These are phyloP conservation scores for Stagonosporopsis rhizophila DNA, from an alignment of 2,329 filamentous ascomycete genomes.

Conservation along the genomic window DNA sequence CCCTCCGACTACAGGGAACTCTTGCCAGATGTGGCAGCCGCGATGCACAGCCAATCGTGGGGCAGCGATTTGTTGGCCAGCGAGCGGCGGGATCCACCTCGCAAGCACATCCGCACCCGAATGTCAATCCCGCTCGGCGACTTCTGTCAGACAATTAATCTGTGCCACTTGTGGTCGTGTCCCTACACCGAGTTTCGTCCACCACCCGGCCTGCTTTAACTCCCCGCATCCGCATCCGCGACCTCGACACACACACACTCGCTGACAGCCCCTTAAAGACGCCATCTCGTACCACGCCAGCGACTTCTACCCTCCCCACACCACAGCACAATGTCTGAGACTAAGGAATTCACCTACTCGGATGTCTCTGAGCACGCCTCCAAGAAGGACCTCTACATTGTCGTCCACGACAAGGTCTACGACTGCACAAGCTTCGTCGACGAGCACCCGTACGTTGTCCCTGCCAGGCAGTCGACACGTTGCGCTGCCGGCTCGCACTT, in stretches of 20 bases:
- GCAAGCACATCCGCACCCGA: constrained; percentile 11
- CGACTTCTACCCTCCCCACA: constrained; percentile 1
- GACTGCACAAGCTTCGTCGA: constrained; percentile 87
- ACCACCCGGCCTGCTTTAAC: neutral
- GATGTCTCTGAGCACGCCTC: constrained; percentile 51
- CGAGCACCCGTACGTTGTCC: constrained; percentile 81
- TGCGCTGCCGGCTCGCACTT: neutral
- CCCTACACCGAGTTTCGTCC: constrained; percentile 23
- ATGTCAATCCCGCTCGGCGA: constrained; percentile 22
- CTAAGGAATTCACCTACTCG: constrained; percentile 51
- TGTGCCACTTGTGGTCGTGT: neutral
- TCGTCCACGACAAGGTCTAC: constrained; percentile 98
- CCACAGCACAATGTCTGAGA: constrained; percentile 41
- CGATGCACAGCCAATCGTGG: constrained; percentile 22
- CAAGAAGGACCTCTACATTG: constrained; percentile 92
- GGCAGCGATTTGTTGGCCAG: constrained; percentile 23
- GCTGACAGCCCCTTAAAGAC: constrained; percentile 3
- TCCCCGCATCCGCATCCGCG: constrained; percentile 2
- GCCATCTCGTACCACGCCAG: neutral
- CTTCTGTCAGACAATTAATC: constrained; percentile 16
- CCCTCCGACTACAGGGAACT: constrained; percentile 12
- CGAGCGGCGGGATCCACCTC: too few species aligned
- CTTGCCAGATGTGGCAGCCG: constrained; percentile 20
- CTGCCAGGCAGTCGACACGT: neutral
- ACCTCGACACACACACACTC: constrained; percentile 1